These are phyloP conservation scores for Kalaharituber pfeilii DNA, from an alignment of 2,329 filamentous ascomycete species.

Conservation along the genomic window DNA sequence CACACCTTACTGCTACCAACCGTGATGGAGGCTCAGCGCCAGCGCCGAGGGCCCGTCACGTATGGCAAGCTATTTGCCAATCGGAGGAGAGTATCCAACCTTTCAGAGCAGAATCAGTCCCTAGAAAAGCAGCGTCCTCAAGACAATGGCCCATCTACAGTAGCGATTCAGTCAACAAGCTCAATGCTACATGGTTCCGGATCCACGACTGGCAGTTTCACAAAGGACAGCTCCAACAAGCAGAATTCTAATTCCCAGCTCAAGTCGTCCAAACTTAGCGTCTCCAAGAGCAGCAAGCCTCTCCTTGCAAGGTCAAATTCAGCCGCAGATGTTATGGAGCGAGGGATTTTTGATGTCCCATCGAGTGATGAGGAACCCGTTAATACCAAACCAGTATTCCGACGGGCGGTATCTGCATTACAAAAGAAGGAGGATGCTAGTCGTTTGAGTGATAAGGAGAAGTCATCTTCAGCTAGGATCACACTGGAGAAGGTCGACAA, in stretches of 20 bases:
- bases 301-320: neutral
- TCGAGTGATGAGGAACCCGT: slow-evolving; percentile 11
- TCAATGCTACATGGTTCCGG: no score
- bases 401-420: neutral
- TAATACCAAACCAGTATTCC: neutral
- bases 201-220: no score
- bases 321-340: neutral
- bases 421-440: neutral
- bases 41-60: neutral
- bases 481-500: neutral
- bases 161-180: no score
- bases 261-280: neutral
- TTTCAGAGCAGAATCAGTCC: no score
- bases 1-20: no score
- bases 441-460: neutral
- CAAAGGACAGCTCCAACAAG: no score
- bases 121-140: no score
- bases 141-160: no score
- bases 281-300: neutral
- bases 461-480: no score
- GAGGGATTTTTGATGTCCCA: slow-evolving; percentile 14
- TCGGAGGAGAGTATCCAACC: neutral
- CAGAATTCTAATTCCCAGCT: neutral
- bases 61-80: neutral
- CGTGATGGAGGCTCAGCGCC: neutral